Conservation (phyloP, 2,329 filamentous ascomycete species). For the Xylariomycetidae sp. region DNA sequence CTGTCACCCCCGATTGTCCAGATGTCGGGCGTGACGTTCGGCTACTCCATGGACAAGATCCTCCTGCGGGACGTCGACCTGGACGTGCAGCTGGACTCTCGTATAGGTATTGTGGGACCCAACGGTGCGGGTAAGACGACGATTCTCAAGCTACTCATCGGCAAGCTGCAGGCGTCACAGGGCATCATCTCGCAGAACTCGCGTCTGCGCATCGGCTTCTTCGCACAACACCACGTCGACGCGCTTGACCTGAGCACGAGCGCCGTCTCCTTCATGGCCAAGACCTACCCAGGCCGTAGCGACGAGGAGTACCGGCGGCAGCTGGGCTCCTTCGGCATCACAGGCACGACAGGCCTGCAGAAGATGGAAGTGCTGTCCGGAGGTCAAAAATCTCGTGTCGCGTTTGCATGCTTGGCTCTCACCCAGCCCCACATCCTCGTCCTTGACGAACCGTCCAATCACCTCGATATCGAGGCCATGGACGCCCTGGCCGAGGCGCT, state of each 20-base stretch:
- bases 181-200: slow-evolving; percentile 87
- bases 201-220: slow-evolving; percentile 88
- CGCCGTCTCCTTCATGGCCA: slow-evolving; percentile 94
- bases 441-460: slow-evolving; percentile 97
- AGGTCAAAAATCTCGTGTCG: slow-evolving; percentile 97
- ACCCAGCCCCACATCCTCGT: slow-evolving; percentile 96
- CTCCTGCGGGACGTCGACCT: slow-evolving; percentile 85
- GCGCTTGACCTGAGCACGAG: slow-evolving; percentile 84
- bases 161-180: slow-evolving; percentile 68
- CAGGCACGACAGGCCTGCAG: slow-evolving; percentile 92
- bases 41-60: slow-evolving; percentile 74
- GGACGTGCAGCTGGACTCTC: slow-evolving; percentile 94
- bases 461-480: slow-evolving; percentile 99
- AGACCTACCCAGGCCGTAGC: slow-evolving; percentile 80
- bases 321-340: slow-evolving; percentile 84
- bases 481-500: slow-evolving; percentile 85
- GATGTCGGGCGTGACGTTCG: slow-evolving; percentile 89
- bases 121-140: slow-evolving; percentile 99
- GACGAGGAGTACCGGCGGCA: slow-evolving; percentile 97
- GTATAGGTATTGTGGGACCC: slow-evolving; percentile 97
- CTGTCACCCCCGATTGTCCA: slow-evolving; percentile 96
- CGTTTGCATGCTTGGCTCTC: slow-evolving; percentile 92
- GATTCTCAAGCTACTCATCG: slow-evolving; percentile 94
- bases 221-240: slow-evolving; percentile 97
- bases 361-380: slow-evolving; percentile 93